Conservation (phyloP, 495 filamentous ascomycete genomes). For the Thermothielavioides terrestris region DNA sequence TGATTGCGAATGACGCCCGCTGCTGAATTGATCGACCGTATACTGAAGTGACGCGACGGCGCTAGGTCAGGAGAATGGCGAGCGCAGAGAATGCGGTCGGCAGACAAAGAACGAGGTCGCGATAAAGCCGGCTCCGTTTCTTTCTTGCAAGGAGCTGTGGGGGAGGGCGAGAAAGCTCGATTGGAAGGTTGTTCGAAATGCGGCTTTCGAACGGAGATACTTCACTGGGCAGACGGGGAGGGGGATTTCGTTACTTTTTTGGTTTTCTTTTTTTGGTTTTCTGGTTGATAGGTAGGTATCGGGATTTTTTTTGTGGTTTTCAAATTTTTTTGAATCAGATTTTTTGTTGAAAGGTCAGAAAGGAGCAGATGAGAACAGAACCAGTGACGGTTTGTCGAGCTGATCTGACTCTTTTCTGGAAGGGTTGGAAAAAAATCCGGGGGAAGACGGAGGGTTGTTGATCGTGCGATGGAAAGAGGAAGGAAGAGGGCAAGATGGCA, state of each 20-base stretch:
- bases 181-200: conserved; percentile 11
- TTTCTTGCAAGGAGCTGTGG: conserved; percentile 12
- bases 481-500: conserved; percentile 22
- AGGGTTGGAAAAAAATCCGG: conserved; percentile 20
- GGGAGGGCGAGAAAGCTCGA: conserved; percentile 12
- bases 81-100: conserved; percentile 22
- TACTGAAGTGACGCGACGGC: conserved; percentile 14
- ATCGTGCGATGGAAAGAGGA: conserved; percentile 18
- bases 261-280: conserved; percentile 17
- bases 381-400: conserved; percentile 24
- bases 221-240: conserved; percentile 6
- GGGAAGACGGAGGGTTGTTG: conserved; percentile 27
- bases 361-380: conserved; percentile 27
- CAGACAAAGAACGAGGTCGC: conserved; percentile 22
- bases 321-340: conserved; percentile 39
- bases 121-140: conserved; percentile 7
- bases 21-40: conserved; percentile 4
- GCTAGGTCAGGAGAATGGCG: conserved; percentile 6
- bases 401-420: conserved; percentile 29
- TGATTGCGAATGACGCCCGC: conserved; percentile 3
- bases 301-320: conserved; percentile 40
- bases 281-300: conserved; percentile 21
- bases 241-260: conserved; percentile 21
- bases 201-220: conserved; percentile 11
- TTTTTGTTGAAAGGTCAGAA: conserved; percentile 28